These are phyloP conservation scores for Balansia obtecta DNA, from an alignment of 2,329 filamentous ascomycete genomes.

Conservation along the genomic window DNA sequence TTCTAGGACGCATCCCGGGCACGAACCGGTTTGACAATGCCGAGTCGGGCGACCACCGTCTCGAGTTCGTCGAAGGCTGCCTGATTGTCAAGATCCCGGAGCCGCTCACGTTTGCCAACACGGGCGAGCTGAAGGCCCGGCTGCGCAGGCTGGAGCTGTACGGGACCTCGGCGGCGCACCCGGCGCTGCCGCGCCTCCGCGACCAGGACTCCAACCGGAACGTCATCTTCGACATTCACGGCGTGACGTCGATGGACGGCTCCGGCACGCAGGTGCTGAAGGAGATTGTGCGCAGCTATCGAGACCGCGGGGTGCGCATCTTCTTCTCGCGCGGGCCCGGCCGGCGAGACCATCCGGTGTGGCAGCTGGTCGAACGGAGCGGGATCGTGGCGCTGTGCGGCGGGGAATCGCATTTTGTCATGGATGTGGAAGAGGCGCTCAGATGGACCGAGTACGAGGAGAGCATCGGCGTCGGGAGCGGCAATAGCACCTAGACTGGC, in stretches of 20 bases:
- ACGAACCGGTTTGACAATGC: slow-evolving; percentile 81
- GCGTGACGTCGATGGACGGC: slow-evolving; percentile 89
- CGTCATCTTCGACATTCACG: slow-evolving; percentile 93
- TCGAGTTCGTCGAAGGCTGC: slow-evolving; percentile 86
- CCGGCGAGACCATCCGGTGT: slow-evolving; percentile 42
- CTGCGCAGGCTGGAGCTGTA: slow-evolving; percentile 78
- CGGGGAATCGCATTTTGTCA: slow-evolving; percentile 65
- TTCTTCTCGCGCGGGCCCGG: slow-evolving; percentile 54
- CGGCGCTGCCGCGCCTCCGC: slow-evolving; percentile 70
- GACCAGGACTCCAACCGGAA: slow-evolving; percentile 75
- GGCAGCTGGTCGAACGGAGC: slow-evolving; percentile 59
- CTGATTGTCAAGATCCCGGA: slow-evolving; percentile 97
- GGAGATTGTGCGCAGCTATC: slow-evolving; percentile 77
- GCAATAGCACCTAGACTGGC: neutral
- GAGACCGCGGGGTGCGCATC: slow-evolving; percentile 62
- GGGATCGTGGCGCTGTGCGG: slow-evolving; percentile 80
- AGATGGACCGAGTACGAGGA: slow-evolving; percentile 65
- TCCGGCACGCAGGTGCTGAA: slow-evolving; percentile 83
- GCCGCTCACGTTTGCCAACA: slow-evolving; percentile 93
- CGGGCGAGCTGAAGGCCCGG: slow-evolving; percentile 76
- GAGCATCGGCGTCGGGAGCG: slow-evolving; percentile 19
- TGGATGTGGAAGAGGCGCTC: slow-evolving; percentile 74
- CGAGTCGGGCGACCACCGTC: slow-evolving; percentile 54
- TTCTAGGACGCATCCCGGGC: slow-evolving; percentile 77
- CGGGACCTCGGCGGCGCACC: slow-evolving; percentile 74